Conservation (phyloP, 2,329 filamentous ascomycete genomes). For the Venturia pyrina region DNA sequence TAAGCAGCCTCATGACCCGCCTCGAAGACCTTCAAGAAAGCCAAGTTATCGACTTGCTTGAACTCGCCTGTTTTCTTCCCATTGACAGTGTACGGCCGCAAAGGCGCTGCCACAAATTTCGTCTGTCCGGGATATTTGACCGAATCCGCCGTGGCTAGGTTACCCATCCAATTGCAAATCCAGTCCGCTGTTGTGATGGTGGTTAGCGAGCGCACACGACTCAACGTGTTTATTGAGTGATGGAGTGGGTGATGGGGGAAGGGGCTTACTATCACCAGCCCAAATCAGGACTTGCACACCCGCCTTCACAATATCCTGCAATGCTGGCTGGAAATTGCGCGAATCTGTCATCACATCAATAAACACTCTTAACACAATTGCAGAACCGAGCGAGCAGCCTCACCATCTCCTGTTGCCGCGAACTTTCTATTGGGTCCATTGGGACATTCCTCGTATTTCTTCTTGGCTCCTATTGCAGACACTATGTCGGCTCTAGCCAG, state of each 20-base stretch:
- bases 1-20: constrained; percentile 35
- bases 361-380: constrained; percentile 24
- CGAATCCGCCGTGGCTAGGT: constrained; percentile 27
- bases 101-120: constrained; percentile 29
- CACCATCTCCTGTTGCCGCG: constrained; percentile 7
- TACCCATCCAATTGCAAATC: constrained; percentile 50
- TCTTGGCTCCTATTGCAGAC: constrained; percentile 37
- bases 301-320: constrained; percentile 37
- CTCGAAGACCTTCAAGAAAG: constrained; percentile 39
- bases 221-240: background rate
- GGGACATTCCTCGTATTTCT: constrained; percentile 33
- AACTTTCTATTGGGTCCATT: constrained; percentile 13
- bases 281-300: constrained; percentile 43
- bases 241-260: background rate
- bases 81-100: constrained; percentile 38
- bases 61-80: constrained; percentile 39
- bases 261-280: constrained; percentile 36
- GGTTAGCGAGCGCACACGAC: background rate
- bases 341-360: constrained; percentile 35
- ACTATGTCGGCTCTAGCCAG: constrained; percentile 28
- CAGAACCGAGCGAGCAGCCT: background rate
- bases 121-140: constrained; percentile 33
- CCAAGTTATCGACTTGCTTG: constrained; percentile 41
- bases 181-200: constrained; percentile 36
- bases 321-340: constrained; percentile 34